Evolutionary conservation across 805 yeast species (phyloP), one percentile per base, ranked within the genome.

Genomic region (Ogataea ganodermae): DNA sequence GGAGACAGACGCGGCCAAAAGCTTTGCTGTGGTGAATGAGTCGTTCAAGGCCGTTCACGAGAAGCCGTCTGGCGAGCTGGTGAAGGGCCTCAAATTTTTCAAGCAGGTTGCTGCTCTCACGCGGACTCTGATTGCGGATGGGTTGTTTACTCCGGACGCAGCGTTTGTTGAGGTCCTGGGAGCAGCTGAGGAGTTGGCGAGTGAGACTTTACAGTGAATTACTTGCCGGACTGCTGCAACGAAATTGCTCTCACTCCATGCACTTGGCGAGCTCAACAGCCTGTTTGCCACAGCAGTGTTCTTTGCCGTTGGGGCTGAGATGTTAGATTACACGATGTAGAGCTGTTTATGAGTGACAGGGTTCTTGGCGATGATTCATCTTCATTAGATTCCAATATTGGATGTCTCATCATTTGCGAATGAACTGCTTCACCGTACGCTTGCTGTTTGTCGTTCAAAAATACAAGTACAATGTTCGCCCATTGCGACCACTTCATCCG

Each of bases 401-500:
- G n/a, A n/a, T n/a, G n/a, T n/a, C n/a, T n/a, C n/a, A n/a, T n/a
- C n/a, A n/a, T n/a, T n/a, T n/a, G n/a, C n/a, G n/a, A n/a, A n/a
- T n/a, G n/a, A n/a, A n/a, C n/a, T n/a, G n/a, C n/a, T n/a, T n/a
- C n/a, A n/a, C n/a, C n/a, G n/a, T n/a, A n/a, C n/a, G n/a, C n/a
- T n/a, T n/a, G n/a, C n/a, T n/a, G n/a, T n/a, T n/a, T n/a, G n/a
- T n/a, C n/a, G n/a, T n/a, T n/a, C 27, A 24, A 24, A 24, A 7
- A 7, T 7, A 24, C 27, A 10, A 24, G 27, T 10, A 10, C 7
- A 7, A 7, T 7, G 10, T 10, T 7, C 7, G 27, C 27, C 9
- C 7, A 68, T 43, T 75, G 52, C 4, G 79, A 74, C 52, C 74
- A 64, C 56, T 75, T 79, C 58, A 65, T 62, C 2, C 80, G n/a